Evolutionary conservation across 495 filamentous ascomycete genomes (phyloP).

Genomic region (Penicillium arizonense): DNA sequence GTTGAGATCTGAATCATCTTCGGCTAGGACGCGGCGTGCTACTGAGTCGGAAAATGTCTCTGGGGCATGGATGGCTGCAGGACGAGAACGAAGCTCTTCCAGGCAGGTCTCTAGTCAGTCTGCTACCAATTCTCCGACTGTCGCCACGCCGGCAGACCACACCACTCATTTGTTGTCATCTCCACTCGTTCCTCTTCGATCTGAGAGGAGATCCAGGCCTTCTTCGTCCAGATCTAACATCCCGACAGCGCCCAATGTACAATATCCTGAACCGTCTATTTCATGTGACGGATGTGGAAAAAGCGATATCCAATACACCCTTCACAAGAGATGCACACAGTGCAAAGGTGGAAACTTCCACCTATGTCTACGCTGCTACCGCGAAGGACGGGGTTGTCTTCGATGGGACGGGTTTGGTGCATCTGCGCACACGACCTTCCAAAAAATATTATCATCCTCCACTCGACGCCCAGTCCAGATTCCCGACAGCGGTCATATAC

Average conservation of each 20-base stretch:
- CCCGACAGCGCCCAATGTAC: constrained; percentile 33
- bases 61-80: constrained; percentile 29
- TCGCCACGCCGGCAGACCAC: constrained; percentile 7
- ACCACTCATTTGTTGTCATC: constrained; percentile 11
- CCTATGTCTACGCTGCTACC: constrained; percentile 77
- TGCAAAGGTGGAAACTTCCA: constrained; percentile 72
- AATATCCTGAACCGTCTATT: constrained; percentile 68
- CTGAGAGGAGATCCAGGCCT: constrained; percentile 30
- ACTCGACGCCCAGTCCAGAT: constrained; percentile 38
- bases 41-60: constrained; percentile 38
- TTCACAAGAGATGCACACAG: constrained; percentile 73
- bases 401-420: constrained; percentile 77
- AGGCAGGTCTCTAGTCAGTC: constrained; percentile 18
- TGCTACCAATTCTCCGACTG: constrained; percentile 20
- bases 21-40: constrained; percentile 32
- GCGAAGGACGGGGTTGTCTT: constrained; percentile 67
- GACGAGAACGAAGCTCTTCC: constrained; percentile 25
- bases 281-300: constrained; percentile 67
- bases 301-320: constrained; percentile 69
- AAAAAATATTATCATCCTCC: constrained; percentile 38
- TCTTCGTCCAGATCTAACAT: constrained; percentile 34
- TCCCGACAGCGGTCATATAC: constrained; percentile 59
- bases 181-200: constrained; percentile 21
- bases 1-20: constrained; percentile 24
- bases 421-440: constrained; percentile 58